A percentile compares a stretch with the other conserved stretches of the same genome.
These are phyloP conservation scores for Lagenidium giganteum DNA, from an alignment of 352 stramenopile genomes.

Conservation along the genomic window DNA sequence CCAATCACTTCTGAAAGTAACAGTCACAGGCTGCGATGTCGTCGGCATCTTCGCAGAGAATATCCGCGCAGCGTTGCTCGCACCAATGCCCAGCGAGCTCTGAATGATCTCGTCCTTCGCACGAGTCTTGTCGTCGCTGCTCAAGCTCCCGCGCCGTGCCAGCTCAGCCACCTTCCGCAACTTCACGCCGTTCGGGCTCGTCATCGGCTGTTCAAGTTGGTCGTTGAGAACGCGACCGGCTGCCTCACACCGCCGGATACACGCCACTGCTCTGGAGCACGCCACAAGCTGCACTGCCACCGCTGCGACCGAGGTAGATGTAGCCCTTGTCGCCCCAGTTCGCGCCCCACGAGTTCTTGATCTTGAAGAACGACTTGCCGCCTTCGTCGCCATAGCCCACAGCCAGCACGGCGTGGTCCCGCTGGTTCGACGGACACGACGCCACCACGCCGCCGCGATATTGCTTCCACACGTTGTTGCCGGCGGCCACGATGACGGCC, in stretches of 20 bases:
- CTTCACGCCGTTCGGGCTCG: conserved; percentile 60
- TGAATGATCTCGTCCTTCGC: conserved; percentile 79
- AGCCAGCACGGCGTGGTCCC: conserved; percentile 96
- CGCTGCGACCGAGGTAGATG: conserved; percentile 82
- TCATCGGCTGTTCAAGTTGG: too few species aligned
- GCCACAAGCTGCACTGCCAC: conserved; percentile 1
- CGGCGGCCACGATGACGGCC: conserved; percentile 91
- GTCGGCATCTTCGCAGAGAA: conserved; percentile 41
- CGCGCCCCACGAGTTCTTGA: conserved; percentile 97
- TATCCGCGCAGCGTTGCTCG: conserved; percentile 40
- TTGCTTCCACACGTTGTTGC: conserved; percentile 95
- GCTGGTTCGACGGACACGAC: conserved; percentile 64
- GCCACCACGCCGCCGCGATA: conserved; percentile 93
- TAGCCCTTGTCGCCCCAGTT: conserved; percentile 92
- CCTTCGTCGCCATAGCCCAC: conserved; percentile 93
- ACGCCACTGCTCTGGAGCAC: conserved; percentile 6
- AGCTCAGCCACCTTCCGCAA: conserved; percentile 66
- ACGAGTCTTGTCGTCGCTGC: conserved; percentile 65
- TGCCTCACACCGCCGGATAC: too few species aligned
- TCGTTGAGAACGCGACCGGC: too few species aligned
- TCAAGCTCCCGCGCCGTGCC: conserved; percentile 54
- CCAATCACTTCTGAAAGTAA: too few species aligned
- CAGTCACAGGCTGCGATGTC: conserved; percentile 19
- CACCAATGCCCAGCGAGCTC: conserved; percentile 53
- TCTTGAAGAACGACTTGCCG: conserved; percentile 89